A percentile compares a stretch with the other conserved stretches of the same genome.
Evolutionary conservation across 2,329 filamentous ascomycete species (phyloP).

Genomic region (Calonectria crousiana): DNA sequence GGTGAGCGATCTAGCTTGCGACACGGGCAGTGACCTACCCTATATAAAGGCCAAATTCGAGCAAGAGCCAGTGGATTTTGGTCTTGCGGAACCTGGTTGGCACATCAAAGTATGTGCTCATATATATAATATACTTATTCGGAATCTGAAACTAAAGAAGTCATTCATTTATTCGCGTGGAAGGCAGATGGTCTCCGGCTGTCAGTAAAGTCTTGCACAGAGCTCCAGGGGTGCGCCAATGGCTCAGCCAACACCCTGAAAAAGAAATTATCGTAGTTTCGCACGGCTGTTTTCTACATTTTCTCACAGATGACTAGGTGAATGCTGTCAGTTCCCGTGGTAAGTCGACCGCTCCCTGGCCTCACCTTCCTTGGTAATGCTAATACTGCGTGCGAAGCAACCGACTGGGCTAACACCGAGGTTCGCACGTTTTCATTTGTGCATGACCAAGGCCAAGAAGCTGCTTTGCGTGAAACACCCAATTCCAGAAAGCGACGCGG

Average conservation of each 20-base stretch:
- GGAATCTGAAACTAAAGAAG: background rate
- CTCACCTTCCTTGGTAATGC: background rate
- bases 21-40: background rate
- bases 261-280: no score
- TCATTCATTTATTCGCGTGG: background rate
- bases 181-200: no score
- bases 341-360: background rate
- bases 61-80: background rate
- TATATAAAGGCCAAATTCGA: background rate
- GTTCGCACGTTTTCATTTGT: background rate
- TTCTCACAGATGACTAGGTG: no score
- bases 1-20: background rate
- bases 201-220: no score
- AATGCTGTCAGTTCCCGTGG: no score
- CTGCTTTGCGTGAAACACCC: background rate
- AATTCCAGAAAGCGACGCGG: background rate
- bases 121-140: background rate
- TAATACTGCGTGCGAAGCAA: background rate
- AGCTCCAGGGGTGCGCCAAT: no score
- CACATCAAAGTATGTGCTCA: background rate
- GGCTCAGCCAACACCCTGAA: no score
- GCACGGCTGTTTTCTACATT: no score
- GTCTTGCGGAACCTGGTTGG: background rate
- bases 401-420: background rate
- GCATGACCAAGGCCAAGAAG: background rate